These are phyloP conservation scores for Rauvolfia tetraphylla DNA, from an alignment of 257 asterid genomes.

Conservation along the genomic window DNA sequence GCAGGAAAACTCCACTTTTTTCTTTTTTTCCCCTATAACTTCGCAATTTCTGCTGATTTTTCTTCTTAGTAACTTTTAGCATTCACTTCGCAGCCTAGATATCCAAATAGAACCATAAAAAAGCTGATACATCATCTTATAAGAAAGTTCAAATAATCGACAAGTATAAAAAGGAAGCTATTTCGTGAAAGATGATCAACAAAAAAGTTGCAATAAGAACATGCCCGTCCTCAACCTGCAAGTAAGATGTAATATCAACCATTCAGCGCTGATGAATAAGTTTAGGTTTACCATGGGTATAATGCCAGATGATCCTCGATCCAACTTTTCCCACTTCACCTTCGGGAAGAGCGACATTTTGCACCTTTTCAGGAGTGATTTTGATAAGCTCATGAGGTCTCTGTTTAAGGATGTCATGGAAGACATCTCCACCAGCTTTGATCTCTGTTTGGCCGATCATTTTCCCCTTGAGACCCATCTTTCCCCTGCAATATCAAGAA, in stretches of 20 bases:
- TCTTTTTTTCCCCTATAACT: neutral
- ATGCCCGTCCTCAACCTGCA: neutral
- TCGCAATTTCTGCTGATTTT: too few relatives aligned
- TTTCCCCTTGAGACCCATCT: slow-evolving; percentile 21
- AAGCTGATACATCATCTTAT: too few relatives aligned
- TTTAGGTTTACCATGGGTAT: slow-evolving; percentile 16
- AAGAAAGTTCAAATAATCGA: too few relatives aligned
- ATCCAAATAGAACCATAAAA: too few relatives aligned
- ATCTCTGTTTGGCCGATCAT: slow-evolving; percentile 22
- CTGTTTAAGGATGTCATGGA: slow-evolving; percentile 17
- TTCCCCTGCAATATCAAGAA: neutral
- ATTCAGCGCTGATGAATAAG: too few relatives aligned
- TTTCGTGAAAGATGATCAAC: too few relatives aligned
- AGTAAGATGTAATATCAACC: too few relatives aligned
- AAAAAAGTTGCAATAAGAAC: too few relatives aligned
- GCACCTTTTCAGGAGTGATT: slow-evolving; percentile 6
- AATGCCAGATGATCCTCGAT: slow-evolving; percentile 15
- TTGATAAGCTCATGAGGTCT: slow-evolving; percentile 21
- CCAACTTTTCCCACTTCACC: slow-evolving; percentile 16
- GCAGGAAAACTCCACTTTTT: too few relatives aligned
- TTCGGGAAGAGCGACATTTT: slow-evolving; percentile 16
- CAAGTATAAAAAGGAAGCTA: too few relatives aligned
- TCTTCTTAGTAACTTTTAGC: too few relatives aligned
- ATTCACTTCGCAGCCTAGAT: too few relatives aligned
- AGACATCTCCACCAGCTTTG: slow-evolving; percentile 23